Evolutionary conservation across 306 rosid species (phyloP), one percentile per base, ranked within the genome.

Genomic region (Pyrus betulifolia): DNA sequence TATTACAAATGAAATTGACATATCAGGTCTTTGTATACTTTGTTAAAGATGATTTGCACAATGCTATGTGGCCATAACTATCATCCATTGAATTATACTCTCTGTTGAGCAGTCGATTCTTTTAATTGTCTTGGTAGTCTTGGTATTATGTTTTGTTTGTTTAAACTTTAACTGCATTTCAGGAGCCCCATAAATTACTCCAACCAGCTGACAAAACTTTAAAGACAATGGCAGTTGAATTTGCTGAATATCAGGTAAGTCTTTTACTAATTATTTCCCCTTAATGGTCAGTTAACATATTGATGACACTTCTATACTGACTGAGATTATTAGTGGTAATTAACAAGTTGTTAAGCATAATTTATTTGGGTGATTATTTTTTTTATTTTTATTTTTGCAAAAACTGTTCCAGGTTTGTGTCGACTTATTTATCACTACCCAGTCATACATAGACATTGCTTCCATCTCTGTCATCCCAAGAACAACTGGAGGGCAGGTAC

Each of bases 401-500:
- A 30, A 69, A 77, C 45, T 81, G 66, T 77, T 89, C 72, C 86
- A 95, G 97, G 97, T 95, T 74, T 95, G 97, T 70, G 99, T 95
- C 23, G 99, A 95, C 67, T 76, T 95, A 73, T 95, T 95, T 77
- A 85, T 95, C 81, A 95, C 99, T 52, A 78, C 99, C 85, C 99
- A 95, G 86, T 82, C 86, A 58, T 95, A 90, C 38, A 83, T 87
- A 69, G 99, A 95, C 85, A 85, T 92, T 76, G 97, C 99, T 76
- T 95, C 99, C 55, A 84, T 90, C 71, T 90, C 97, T 76, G 93
- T 83, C 76, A 89, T 92, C 78, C 91, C 99, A 28, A 86, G 96
- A 81, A 95, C 99, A 74, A 92, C 99, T 40, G 99, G 99, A 33
- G 97, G 99, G 77, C 99, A 95, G 99, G 99, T 95, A 88, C 71